Evolutionary conservation across 140 eudicot species (phyloP).

Genomic region (Cichorium intybus): DNA sequence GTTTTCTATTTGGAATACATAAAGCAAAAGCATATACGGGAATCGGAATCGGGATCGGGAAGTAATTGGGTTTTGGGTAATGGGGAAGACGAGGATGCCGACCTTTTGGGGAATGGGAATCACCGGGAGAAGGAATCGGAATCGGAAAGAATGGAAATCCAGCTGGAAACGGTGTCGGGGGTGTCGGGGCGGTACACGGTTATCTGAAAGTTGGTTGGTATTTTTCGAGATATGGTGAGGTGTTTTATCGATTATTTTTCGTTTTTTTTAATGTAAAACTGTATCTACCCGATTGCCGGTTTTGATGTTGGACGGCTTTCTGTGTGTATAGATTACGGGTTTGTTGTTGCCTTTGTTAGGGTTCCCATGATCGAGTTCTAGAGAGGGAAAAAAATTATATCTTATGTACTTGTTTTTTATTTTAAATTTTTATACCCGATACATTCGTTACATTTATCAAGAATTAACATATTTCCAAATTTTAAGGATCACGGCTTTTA

Average conservation of each 20-base stretch:
- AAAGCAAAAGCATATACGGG: slow-evolving; percentile 43
- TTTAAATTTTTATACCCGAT: slow-evolving; percentile 17
- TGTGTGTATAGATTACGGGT: slow-evolving; percentile 27
- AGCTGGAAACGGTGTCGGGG: slow-evolving; percentile 67
- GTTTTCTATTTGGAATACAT: slow-evolving; percentile 61
- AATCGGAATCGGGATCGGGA: slow-evolving; percentile 26
- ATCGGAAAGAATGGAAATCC: slow-evolving; percentile 74
- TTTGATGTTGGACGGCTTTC: slow-evolving; percentile 33
- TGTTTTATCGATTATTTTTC: not conserved
- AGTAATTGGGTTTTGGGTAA: slow-evolving; percentile 90
- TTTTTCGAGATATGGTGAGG: slow-evolving; percentile 15
- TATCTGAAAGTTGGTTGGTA: slow-evolving; percentile 13
- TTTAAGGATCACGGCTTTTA: not conserved
- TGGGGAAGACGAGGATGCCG: slow-evolving; percentile 79
- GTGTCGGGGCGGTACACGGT: slow-evolving; percentile 36
- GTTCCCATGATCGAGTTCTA: slow-evolving; percentile 7
- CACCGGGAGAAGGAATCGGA: slow-evolving; percentile 46
- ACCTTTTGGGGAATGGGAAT: slow-evolving; percentile 57
- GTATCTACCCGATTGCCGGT: slow-evolving; percentile 24
- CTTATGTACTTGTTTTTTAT: slow-evolving; percentile 18
- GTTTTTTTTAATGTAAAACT: slow-evolving; percentile 19
- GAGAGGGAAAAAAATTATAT: slow-evolving; percentile 30
- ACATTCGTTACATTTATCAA: slow-evolving; percentile 36
- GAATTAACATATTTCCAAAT: slow-evolving; percentile 10
- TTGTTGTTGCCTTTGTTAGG: not conserved